phyloP scores from a whole-genome alignment of 352 stramenopile species.

The Pythium chondricola region DNA sequence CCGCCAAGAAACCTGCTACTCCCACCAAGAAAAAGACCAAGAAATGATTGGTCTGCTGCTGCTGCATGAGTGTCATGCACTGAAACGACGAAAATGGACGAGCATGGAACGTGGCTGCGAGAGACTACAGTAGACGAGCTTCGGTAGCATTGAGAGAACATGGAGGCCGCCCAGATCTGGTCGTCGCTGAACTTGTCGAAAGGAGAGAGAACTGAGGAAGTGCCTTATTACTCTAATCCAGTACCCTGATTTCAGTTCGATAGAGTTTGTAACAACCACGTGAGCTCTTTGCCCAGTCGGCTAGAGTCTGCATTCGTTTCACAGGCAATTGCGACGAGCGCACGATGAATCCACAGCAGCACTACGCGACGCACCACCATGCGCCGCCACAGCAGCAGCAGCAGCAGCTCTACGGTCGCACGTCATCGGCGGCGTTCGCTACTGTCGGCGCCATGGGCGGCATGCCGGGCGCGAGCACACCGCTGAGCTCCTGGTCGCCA shows the following conservation, averaged over 20 bases:
- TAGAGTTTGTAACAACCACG: too few species aligned
- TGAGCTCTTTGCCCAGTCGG: too few species aligned
- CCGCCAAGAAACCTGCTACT: slow-evolving; percentile 10
- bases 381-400: slow-evolving; percentile 18
- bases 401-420: slow-evolving; percentile 38
- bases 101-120: not conserved
- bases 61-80: not conserved
- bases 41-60: not conserved
- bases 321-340: not conserved
- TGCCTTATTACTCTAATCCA: too few species aligned
- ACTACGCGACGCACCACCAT: slow-evolving; percentile 43
- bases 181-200: too few species aligned
- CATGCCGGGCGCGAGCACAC: not conserved
- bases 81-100: not conserved
- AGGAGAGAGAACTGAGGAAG: too few species aligned
- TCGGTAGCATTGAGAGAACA: not conserved
- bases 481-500: slow-evolving; percentile 50
- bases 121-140: not conserved
- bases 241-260: too few species aligned
- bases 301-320: too few species aligned
- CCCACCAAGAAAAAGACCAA: slow-evolving; percentile 25
- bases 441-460: slow-evolving; percentile 23
- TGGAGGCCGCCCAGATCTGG: not conserved
- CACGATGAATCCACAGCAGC: slow-evolving; percentile 47
- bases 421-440: slow-evolving; percentile 32